Base-by-base conservation (phyloP, 1,139 yeast genomes). In the Hansenula lynferdii region DNA sequence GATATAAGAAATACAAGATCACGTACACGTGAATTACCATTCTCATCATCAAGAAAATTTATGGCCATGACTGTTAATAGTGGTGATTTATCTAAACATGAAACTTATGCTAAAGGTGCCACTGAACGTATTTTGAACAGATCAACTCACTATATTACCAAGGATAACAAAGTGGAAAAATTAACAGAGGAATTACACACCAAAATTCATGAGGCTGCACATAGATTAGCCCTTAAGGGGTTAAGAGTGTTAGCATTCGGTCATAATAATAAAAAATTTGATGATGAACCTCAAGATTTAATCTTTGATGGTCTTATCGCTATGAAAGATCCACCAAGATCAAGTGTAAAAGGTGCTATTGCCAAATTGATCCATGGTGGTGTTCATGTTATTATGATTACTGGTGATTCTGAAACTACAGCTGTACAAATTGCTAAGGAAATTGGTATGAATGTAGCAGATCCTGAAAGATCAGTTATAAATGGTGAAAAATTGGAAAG, bases 301-400 rank as follows among this genome's bases (percentile, higher is more conserved):
- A 69, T 76, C 3, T 89, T 90, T 55, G 75, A 86, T 51, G 98
- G 98, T 7, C 64, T 92, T 34, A 70, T 86, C 48, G 97, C 96
- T 41, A 87, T 92, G 95, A 86, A 86, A 51, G 97, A 92, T 63
- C 98, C 98, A 11, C 98, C 97, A 40, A 76, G 97, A 56, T 82
- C 90, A 9, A 80, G 83, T 44, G 97, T 89, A 6, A 73, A 76
- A 37, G 67, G 71, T 41, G 81, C 96, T 2, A 75, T 92, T 44
- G 74, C 85, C 15, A 68, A 78, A 46, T 70, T 92, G 44, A 72
- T 87, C 71, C 80, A 80, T 54, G 96, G 97, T 45, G 96, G 97
- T 37, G 97, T 92, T 30, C 95, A 87, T 57, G 89, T 92, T 14
- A 85, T 92, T 38, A 92, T 92, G 97, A 90, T 92, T 50, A 92